Conservation (phyloP, 2,329 filamentous ascomycete species). For the Aspergillus puulaauensis region DNA sequence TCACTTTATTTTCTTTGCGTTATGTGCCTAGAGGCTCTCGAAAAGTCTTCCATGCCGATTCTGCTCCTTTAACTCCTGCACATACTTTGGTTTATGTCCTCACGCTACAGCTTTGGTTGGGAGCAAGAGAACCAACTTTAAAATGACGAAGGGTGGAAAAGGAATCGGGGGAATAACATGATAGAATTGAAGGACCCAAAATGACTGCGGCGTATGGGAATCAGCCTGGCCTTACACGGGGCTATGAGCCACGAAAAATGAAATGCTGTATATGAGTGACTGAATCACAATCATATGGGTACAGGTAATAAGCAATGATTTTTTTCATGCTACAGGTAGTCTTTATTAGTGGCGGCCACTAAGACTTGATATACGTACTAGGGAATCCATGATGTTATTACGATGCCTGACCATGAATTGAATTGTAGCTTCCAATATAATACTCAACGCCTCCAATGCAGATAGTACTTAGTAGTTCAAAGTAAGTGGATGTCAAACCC, state of each 20-base stretch:
- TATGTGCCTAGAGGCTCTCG: slow-evolving; percentile 17
- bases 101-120: not conserved
- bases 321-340: not conserved
- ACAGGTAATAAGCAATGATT: not conserved
- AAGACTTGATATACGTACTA: not conserved
- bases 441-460: slow-evolving; percentile 14
- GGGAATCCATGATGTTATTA: not conserved
- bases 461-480: not conserved
- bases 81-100: not conserved
- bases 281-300: not conserved
- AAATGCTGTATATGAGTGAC: slow-evolving; percentile 6
- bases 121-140: not conserved
- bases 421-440: not conserved
- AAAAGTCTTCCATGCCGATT: slow-evolving; percentile 14
- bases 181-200: slow-evolving; percentile 7
- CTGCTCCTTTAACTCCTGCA: slow-evolving; percentile 1
- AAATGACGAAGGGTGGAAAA: not conserved
- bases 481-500: slow-evolving; percentile 4
- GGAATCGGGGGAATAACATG: slow-evolving; percentile 1
- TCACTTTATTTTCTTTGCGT: slow-evolving; percentile 7
- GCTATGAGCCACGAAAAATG: slow-evolving; percentile 12
- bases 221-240: slow-evolving; percentile 31
- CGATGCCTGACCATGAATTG: not conserved
- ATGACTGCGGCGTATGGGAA: slow-evolving; percentile 36
- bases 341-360: not conserved